A percentile compares a stretch with the other conserved stretches of the same genome.
phyloP scores from a whole-genome alignment of 139 green algal genomes.

The Chlamydomonas sp. region DNA sequence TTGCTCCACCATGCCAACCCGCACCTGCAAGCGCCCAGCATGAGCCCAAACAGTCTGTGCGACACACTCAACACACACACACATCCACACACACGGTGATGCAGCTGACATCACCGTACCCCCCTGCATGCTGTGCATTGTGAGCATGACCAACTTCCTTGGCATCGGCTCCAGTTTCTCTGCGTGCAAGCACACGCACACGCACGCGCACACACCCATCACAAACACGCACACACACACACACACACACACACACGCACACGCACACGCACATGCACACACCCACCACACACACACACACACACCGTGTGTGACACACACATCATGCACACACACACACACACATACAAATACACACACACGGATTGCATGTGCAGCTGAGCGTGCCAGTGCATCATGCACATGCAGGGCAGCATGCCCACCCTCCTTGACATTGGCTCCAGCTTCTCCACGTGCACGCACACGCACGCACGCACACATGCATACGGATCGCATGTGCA shows the following conservation, averaged over 20 bases:
- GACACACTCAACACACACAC: not conserved
- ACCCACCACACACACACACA: too few relatives aligned
- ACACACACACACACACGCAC: too few relatives aligned
- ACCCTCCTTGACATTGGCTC: conserved; percentile 40
- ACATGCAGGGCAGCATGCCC: not conserved
- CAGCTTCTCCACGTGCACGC: conserved; percentile 71
- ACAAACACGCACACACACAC: conserved; percentile 48
- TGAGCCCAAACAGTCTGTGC: too few relatives aligned
- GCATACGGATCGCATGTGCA: too few relatives aligned
- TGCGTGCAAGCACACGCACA: conserved; percentile 71
- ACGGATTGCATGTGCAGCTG: too few relatives aligned
- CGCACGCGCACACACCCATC: conserved; percentile 55
- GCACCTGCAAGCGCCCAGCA: not conserved
- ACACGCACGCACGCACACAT: conserved; percentile 79
- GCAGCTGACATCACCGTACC: too few relatives aligned
- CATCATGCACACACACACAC: not conserved
- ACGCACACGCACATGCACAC: not conserved
- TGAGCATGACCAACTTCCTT: conserved; percentile 2
- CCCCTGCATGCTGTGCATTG: not conserved
- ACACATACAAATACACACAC: not conserved
- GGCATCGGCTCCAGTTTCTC: conserved; percentile 71
- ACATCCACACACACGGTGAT: not conserved
- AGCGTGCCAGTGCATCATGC: too few relatives aligned
- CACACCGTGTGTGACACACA: too few relatives aligned
- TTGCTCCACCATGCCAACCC: not conserved